A percentile compares a stretch with the other conserved stretches of the same genome.
Evolutionary conservation across 805 yeast species (phyloP).

Genomic region (Wickerhamiella sorbophila): DNA sequence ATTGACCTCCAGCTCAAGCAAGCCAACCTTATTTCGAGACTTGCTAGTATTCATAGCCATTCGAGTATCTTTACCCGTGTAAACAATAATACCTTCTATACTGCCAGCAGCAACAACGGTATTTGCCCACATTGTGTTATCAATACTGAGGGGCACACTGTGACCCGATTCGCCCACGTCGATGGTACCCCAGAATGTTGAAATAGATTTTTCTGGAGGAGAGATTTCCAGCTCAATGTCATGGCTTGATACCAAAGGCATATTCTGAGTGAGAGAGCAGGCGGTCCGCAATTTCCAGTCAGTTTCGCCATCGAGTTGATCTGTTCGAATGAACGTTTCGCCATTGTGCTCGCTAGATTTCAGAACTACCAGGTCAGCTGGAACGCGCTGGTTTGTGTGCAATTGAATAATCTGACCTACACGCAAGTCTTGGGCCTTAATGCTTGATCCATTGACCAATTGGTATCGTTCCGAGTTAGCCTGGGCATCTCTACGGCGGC

Average conservation of each 20-base stretch:
- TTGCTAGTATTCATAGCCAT: constrained; percentile 87
- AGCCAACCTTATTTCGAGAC: constrained; percentile 77
- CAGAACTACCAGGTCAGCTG: constrained; percentile 80
- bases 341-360: constrained; percentile 72
- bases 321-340: constrained; percentile 89
- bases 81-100: constrained; percentile 74
- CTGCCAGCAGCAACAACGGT: constrained; percentile 92
- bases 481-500: constrained; percentile 81
- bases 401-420: constrained; percentile 79
- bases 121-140: constrained; percentile 95
- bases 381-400: constrained; percentile 73
- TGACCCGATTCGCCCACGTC: constrained; percentile 47
- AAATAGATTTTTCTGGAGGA: constrained; percentile 77
- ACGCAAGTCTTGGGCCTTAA: constrained; percentile 45
- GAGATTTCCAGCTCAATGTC: constrained; percentile 50
- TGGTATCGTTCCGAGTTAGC: constrained; percentile 76
- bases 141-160: constrained; percentile 45
- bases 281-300: constrained; percentile 94
- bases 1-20: constrained; percentile 84
- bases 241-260: constrained; percentile 28
- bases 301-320: constrained; percentile 96
- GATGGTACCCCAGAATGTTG: constrained; percentile 63
- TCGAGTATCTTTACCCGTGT: constrained; percentile 87
- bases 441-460: constrained; percentile 33
- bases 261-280: constrained; percentile 53